phyloP scores from a whole-genome alignment of 805 yeast species.

The Wickerhamiella slavikovae region DNA sequence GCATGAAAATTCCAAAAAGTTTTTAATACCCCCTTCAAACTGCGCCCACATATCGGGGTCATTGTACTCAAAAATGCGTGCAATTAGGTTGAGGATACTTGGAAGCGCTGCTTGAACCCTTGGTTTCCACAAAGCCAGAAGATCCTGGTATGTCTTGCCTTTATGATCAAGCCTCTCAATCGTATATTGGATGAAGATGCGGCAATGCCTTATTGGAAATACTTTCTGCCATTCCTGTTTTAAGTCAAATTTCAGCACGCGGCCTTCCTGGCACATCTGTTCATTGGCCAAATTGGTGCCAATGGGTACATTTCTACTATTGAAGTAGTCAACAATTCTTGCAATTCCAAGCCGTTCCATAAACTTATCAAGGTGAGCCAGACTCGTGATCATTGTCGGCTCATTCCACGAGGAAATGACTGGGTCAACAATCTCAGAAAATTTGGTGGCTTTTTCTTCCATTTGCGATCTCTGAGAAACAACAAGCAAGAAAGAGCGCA shows the following conservation, averaged over 20 bases:
- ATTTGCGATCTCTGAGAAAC: constrained; percentile 64
- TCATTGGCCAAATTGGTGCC: constrained; percentile 54
- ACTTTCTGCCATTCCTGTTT: constrained; percentile 85
- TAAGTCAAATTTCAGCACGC: constrained; percentile 48
- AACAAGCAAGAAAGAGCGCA: constrained; percentile 76
- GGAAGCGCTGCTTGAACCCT: constrained; percentile 82
- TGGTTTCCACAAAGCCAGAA: constrained; percentile 76
- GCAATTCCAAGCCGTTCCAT: constrained; percentile 96
- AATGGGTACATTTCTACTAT: constrained; percentile 59
- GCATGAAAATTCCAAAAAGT: constrained; percentile 76
- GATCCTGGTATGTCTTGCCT: constrained; percentile 47
- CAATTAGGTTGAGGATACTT: constrained; percentile 64
- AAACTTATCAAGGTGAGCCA: constrained; percentile 85
- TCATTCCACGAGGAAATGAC: constrained; percentile 86
- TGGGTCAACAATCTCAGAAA: constrained; percentile 78
- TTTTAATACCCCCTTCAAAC: constrained; percentile 73
- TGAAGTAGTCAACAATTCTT: constrained; percentile 77
- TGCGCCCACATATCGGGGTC: constrained; percentile 82
- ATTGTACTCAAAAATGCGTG: constrained; percentile 86
- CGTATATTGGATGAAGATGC: constrained; percentile 86
- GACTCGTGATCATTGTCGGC: constrained; percentile 73
- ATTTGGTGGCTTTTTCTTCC: constrained; percentile 53
- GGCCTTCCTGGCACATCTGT: constrained; percentile 79
- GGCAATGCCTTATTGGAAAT: constrained; percentile 88
- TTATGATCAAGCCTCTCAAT: constrained; percentile 76